Percentiles rank a stretch among this genome's conserved stretches.
These are phyloP conservation scores for Claviceps lovelessii DNA, from an alignment of 2,329 filamentous ascomycete species.

Conservation along the genomic window DNA sequence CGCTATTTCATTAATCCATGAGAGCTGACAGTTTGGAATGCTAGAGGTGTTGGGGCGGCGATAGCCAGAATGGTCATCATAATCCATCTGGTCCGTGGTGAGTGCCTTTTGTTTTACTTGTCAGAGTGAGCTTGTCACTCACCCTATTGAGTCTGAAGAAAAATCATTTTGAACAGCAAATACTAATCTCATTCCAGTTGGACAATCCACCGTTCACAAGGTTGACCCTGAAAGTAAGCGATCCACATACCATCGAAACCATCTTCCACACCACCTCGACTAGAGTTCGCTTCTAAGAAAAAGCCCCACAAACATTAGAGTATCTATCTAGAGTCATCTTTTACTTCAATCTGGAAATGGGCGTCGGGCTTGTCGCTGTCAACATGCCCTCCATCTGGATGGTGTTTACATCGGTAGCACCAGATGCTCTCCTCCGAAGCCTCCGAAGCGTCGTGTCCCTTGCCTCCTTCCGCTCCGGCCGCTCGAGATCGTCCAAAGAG, in stretches of 20 bases:
- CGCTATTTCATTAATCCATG: background rate
- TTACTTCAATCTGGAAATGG: slow-evolving; percentile 5
- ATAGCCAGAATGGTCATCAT: slow-evolving; percentile 4
- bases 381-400: slow-evolving; percentile 7
- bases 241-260: too few species aligned
- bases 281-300: background rate
- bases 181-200: background rate
- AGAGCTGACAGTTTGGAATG: background rate
- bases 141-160: too few species aligned
- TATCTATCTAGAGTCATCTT: slow-evolving; percentile 3
- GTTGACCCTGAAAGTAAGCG: background rate
- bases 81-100: background rate
- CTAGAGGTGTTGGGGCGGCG: slow-evolving; percentile 4
- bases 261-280: too few species aligned
- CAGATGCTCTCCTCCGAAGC: slow-evolving; percentile 6
- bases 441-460: slow-evolving; percentile 7
- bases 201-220: background rate
- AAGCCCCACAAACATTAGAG: background rate
- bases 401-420: slow-evolving; percentile 4
- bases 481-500: background rate
- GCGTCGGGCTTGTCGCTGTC: slow-evolving; percentile 5
- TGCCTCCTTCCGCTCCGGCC: slow-evolving; percentile 1
- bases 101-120: background rate
- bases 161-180: background rate
- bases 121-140: background rate